Evolutionary conservation across 768 basidiomycete genomes (phyloP), one percentile per base, ranked within the genome.

Genomic region (Mycena floridula): DNA sequence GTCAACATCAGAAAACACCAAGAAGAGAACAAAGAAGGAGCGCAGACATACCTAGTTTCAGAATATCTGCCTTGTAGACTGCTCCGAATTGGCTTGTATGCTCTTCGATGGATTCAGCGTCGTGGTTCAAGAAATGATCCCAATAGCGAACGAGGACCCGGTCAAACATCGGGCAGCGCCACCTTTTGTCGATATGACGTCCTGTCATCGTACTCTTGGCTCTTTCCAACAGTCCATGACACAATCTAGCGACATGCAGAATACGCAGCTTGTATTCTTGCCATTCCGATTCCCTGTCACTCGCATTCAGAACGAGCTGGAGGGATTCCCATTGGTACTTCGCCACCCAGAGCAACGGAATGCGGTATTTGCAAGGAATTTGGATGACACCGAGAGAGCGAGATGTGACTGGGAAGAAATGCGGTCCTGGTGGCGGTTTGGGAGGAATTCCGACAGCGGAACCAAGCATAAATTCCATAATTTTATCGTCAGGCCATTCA

Each of bases 221-320:
- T 8, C 5, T 4, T 13, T 5, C 23, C 38, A 39, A 8, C 4
- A 39, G 23, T 20, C 13, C 23, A 16, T 16, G 13, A 22, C 15
- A 16, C 5, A 16, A 13, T 24, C 38, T 15, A 13, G n/a, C 38
- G 9, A 39, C 22, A 11, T 39, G 38, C n/a, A 39, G 38, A 39
- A 24, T 39, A 13, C 38, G n/a, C 4, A 16, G 13, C 22, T 39
- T 24, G 38, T 16, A 39, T 3, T 3, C 23, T 8, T 39, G n/a
- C 38, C 38, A 39, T 24, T 39, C 38, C 9, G n/a, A 16, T 22
- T 39, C 38, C 22, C 38, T 39, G n/a, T 39, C 38, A 13, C n/a
- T 3, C 38, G 38, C 38, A 22, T 15, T 39, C 13, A 39, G 9
- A 11, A 39, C 38, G 8, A 39, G 38, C 15, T 39, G 22, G 38